Percentiles rank a stretch among this genome's conserved stretches.
Evolutionary conservation across 129 eudicot genomes (phyloP).

Genomic region (Erigeron canadensis): DNA sequence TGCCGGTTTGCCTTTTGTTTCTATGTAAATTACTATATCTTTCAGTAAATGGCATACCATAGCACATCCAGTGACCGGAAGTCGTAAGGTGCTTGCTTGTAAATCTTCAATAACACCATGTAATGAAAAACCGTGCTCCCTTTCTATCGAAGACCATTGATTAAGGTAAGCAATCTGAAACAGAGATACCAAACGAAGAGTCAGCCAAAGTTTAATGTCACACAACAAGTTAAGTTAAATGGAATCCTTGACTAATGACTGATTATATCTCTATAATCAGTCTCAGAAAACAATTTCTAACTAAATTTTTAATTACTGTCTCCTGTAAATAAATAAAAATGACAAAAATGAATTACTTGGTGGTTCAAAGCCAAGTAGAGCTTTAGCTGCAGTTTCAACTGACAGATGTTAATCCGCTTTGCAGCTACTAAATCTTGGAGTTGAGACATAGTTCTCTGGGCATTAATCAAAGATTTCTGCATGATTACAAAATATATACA

Average conservation of each 20-base stretch:
- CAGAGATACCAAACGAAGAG: background rate
- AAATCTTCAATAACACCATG: slow-evolving; percentile 70
- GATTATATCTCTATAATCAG: too few species aligned
- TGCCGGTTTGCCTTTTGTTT: too few species aligned
- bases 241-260: background rate
- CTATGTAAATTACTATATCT: too few species aligned
- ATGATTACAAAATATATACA: slow-evolving; percentile 21
- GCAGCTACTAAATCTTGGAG: slow-evolving; percentile 57
- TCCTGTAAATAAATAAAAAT: too few species aligned
- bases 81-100: slow-evolving; percentile 79
- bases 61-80: slow-evolving; percentile 87
- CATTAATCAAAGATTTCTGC: slow-evolving; percentile 68
- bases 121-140: slow-evolving; percentile 62
- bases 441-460: slow-evolving; percentile 61
- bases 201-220: slow-evolving; percentile 22
- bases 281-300: too few species aligned
- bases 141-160: slow-evolving; percentile 75
- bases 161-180: slow-evolving; percentile 63
- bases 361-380: slow-evolving; percentile 51
- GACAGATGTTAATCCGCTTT: slow-evolving; percentile 62
- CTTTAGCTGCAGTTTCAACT: slow-evolving; percentile 61
- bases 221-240: slow-evolving; percentile 2
- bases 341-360: slow-evolving; percentile 52
- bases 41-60: slow-evolving; percentile 41
- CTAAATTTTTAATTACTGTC: too few species aligned